Evolutionary conservation across 257 asterid genomes (phyloP), one percentile per base, ranked within the genome.

Genomic region (Petunia secreta): DNA sequence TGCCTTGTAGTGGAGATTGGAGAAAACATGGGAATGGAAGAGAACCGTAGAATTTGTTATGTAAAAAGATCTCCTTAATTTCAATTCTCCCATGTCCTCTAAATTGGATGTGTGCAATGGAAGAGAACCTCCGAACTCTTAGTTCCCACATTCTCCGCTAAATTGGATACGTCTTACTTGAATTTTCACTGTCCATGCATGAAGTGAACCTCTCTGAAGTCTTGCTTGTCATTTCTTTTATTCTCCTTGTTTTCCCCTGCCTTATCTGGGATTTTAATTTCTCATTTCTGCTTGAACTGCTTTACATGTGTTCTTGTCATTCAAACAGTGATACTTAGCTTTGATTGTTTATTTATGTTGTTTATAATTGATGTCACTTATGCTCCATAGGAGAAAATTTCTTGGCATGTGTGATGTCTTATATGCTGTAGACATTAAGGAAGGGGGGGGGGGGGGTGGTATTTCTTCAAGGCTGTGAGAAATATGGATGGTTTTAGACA

Each of bases 291-390:
- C 5, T 46, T 44, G 59, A 69, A 69, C 34, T 25, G 77, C 48
- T 46, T 69, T 71, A 11, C 77, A 71, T 71, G 44, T 25, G 6
- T 71, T 71, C 11, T 71, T 71, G 43, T 71, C 43, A 48, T 48
- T 71, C 77, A 71, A 46, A 25, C 57, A 71, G 6, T 46, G 60
- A 71, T 71, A 71, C 77, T 71, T 41, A 4, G 16, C 76, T 68
- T 68, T 8, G n/a, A 9, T 68, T 68, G n/a, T 25, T 54, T 59
- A 8, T n/a, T 5, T 59, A 59, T 59, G 65, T 2, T 59, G 65
- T 59, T 13, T 25, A 25, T 59, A 59, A 59, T 59, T 16, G 65
- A 16, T 59, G 36, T 8, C 65, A 59, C 65, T 59, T 59, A 16
- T 59, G 65, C 16, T 25, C 13, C 65, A 25, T 25, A 16, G 37